phyloP scores from a whole-genome alignment of 2,329 filamentous ascomycete genomes.

The Pseudogymnoascus sp. region DNA sequence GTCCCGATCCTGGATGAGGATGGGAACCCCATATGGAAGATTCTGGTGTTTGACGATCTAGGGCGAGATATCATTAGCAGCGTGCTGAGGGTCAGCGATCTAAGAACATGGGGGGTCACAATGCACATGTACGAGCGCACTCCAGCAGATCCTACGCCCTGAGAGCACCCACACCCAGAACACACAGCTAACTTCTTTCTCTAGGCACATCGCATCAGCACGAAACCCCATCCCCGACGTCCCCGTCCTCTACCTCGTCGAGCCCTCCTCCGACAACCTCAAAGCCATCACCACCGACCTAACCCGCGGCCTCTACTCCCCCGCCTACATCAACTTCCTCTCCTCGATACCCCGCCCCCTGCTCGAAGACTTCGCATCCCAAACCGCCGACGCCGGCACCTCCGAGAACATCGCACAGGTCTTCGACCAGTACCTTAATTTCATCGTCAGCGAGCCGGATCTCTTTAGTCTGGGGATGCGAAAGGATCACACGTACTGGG shows the following conservation, averaged over 20 bases:
- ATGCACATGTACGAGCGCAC: conserved; percentile 68
- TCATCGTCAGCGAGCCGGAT: conserved; percentile 91
- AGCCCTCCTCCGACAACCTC: conserved; percentile 75
- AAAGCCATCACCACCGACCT: conserved; percentile 78
- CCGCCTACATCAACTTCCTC: conserved; percentile 94
- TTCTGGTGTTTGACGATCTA: conserved; percentile 85
- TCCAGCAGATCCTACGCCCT: not conserved
- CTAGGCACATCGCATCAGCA: conserved; percentile 67
- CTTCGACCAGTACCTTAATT: conserved; percentile 96
- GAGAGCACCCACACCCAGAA: not conserved
- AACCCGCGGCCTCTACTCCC: conserved; percentile 78
- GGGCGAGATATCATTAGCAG: conserved; percentile 96
- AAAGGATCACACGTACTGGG: conserved; percentile 85
- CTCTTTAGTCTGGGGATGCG: conserved; percentile 91
- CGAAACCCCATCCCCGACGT: conserved; percentile 93
- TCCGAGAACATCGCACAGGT: conserved; percentile 86
- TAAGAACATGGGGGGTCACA: conserved; percentile 89
- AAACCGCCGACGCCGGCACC: conserved; percentile 76
- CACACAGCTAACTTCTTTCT: conserved; percentile 19
- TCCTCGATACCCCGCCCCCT: conserved; percentile 84
- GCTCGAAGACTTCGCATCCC: conserved; percentile 86
- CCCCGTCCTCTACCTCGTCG: conserved; percentile 90
- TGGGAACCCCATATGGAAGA: conserved; percentile 94
- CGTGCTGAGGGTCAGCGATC: conserved; percentile 85
- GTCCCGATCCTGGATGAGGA: conserved; percentile 78